These are phyloP conservation scores for Blastobotrys terrestris DNA, from an alignment of 805 yeast species.

Conservation along the genomic window DNA sequence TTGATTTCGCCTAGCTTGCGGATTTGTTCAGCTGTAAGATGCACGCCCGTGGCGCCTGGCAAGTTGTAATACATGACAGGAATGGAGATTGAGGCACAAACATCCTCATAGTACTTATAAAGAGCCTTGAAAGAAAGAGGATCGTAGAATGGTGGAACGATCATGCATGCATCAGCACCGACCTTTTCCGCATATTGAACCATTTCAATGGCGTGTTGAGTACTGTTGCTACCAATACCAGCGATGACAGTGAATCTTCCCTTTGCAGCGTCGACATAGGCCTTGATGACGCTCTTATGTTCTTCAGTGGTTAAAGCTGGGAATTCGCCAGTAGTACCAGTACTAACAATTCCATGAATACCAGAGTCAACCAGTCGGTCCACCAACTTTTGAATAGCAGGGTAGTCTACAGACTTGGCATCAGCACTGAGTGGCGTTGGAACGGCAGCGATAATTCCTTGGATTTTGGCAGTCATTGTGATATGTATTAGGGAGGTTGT, in stretches of 20 bases:
- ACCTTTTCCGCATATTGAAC: constrained; percentile 3
- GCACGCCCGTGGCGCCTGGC: constrained; percentile 6
- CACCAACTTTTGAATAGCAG: neutral
- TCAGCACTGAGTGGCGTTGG: constrained; percentile 7
- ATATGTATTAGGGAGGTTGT: neutral
- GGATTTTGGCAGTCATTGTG: constrained; percentile 2
- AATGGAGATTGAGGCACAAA: constrained; percentile 3
- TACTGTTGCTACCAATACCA: constrained; percentile 6
- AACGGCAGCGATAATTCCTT: constrained; percentile 6
- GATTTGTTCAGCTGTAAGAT: constrained; percentile 4
- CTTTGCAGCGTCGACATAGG: constrained; percentile 3
- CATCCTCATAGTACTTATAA: constrained; percentile 7
- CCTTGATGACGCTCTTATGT: constrained; percentile 2
- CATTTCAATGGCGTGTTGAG: constrained; percentile 3
- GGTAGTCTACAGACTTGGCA: neutral
- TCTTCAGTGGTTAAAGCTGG: constrained; percentile 5
- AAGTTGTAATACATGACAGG: constrained; percentile 8
- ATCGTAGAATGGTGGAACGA: constrained; percentile 7
- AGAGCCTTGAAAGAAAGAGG: constrained; percentile 7
- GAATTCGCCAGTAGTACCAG: constrained; percentile 7
- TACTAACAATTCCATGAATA: constrained; percentile 4
- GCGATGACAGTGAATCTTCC: constrained; percentile 3
- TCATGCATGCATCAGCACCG: constrained; percentile 5
- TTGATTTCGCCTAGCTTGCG: constrained; percentile 4
- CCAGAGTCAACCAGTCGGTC: constrained; percentile 6